Evolutionary conservation across 257 asterid species (phyloP).

Genomic region (Plectranthus barbatus): DNA sequence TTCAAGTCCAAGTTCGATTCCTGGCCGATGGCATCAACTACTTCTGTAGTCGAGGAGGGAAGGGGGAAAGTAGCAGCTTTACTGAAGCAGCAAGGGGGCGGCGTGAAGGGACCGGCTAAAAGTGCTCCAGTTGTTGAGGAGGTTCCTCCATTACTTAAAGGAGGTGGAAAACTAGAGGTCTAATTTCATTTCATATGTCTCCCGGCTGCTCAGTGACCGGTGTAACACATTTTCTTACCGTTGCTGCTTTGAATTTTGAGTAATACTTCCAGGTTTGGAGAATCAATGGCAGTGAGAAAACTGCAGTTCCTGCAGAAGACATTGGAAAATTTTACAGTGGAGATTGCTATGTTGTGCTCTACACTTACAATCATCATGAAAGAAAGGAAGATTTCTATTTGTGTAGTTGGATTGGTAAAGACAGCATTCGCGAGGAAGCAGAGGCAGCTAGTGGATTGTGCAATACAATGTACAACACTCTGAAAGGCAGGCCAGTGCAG

Average conservation of each 20-base stretch:
- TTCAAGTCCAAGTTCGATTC: constrained; percentile 88
- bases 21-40: constrained; percentile 83
- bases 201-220: not conserved
- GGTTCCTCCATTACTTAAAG: constrained; percentile 86
- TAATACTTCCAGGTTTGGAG: constrained; percentile 68
- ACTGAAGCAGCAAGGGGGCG: constrained; percentile 95
- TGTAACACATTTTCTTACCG: not conserved
- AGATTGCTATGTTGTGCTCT: constrained; percentile 86
- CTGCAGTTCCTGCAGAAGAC: constrained; percentile 66
- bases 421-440: constrained; percentile 87
- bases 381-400: constrained; percentile 86
- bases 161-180: constrained; percentile 90
- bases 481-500: constrained; percentile 92
- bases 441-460: constrained; percentile 46
- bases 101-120: constrained; percentile 67
- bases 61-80: constrained; percentile 98
- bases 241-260: not conserved
- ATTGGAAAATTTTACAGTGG: constrained; percentile 92
- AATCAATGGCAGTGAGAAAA: constrained; percentile 63
- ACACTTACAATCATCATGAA: constrained; percentile 79
- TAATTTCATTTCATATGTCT: too few relatives aligned
- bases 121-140: constrained; percentile 70
- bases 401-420: constrained; percentile 93
- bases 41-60: constrained; percentile 84
- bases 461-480: constrained; percentile 61